Evolutionary conservation across 495 filamentous ascomycete genomes (phyloP).

Genomic region (Penicillium parvum): DNA sequence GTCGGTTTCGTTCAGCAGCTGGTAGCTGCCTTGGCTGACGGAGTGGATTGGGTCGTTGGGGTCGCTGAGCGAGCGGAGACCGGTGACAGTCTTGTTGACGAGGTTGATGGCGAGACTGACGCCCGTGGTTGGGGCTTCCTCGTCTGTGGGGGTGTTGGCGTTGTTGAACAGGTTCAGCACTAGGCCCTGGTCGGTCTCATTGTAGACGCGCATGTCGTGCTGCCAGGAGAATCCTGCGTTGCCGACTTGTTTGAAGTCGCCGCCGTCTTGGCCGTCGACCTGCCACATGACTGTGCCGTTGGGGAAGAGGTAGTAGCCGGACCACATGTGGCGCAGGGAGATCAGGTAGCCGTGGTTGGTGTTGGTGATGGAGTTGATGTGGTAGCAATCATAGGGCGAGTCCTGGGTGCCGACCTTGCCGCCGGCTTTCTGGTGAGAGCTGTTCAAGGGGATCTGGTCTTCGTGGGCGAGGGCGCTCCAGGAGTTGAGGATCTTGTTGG

Average conservation of each 20-base stretch:
- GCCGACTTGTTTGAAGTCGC: conserved; percentile 38
- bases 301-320: conserved; percentile 30
- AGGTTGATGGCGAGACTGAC: conserved; percentile 39
- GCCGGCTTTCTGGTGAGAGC: conserved; percentile 22
- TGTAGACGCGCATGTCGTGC: conserved; percentile 39
- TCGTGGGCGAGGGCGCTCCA: conserved; percentile 34
- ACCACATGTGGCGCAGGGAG: conserved; percentile 34
- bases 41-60: conserved; percentile 33
- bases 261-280: conserved; percentile 33
- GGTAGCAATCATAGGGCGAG: conserved; percentile 36
- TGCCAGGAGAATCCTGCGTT: conserved; percentile 43
- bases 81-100: conserved; percentile 34
- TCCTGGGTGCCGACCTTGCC: conserved; percentile 17
- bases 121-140: conserved; percentile 28
- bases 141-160: conserved; percentile 28
- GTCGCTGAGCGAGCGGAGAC: conserved; percentile 31
- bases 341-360: conserved; percentile 37
- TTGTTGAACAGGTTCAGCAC: conserved; percentile 33
- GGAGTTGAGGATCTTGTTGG: conserved; percentile 27
- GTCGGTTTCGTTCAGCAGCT: conserved; percentile 33
- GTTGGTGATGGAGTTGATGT: conserved; percentile 36
- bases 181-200: conserved; percentile 28
- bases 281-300: conserved; percentile 41
- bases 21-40: conserved; percentile 46
- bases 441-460: conserved; percentile 16